Base-by-base conservation (phyloP, 208 protist genomes). In the Sergeia podlipaevii region DNA sequence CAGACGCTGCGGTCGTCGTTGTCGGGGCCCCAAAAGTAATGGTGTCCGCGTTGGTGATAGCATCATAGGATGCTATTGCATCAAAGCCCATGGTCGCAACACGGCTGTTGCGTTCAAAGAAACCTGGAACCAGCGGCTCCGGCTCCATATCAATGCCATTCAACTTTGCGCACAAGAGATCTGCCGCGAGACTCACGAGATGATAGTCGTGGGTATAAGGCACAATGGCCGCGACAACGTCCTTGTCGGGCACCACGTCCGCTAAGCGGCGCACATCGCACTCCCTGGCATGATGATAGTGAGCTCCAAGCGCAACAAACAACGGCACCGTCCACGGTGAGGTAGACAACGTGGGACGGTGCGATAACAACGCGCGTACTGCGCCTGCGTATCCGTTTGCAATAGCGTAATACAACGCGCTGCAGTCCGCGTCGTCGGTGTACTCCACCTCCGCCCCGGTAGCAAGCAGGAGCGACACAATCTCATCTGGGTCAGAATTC, bases 401-500 rank as follows among this genome's bases (percentile, higher is more conserved):
- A 45, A 95, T 89, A 65, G 88, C 84, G 52, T 95, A 95, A 67
- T 91, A 95, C 6, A 95, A 56, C 26, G 82, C 76, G 1, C 81
- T 91, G 70, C 88, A 92, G 29, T 65, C 58, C 10, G 88, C 83
- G 37, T 91, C 82, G 53, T 95, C 88, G 20, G 13, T 59, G 44
- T 79, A 81, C 23, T 73, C 42, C 54, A 71, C 66, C 49, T 95
- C 85, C 2, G 85, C 88, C n/a, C 82, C 88, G 1, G 67, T 65
- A 0, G 68, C 60, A 18, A 93, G 55, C 33, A 95, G 52, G 57
- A 85, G 58, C 33, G 55, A 58, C 42, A 93, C 84, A 26, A 95
- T 63, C 17, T 75, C 82, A 17, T 43, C 80, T 18, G 84, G 84
- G 50, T 95, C 88, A 37, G 67, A 56, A 66, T 89, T 83, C 2